These are phyloP conservation scores for Lasiodiplodia sp. DNA, from an alignment of 2,329 filamentous ascomycete species.

Conservation along the genomic window DNA sequence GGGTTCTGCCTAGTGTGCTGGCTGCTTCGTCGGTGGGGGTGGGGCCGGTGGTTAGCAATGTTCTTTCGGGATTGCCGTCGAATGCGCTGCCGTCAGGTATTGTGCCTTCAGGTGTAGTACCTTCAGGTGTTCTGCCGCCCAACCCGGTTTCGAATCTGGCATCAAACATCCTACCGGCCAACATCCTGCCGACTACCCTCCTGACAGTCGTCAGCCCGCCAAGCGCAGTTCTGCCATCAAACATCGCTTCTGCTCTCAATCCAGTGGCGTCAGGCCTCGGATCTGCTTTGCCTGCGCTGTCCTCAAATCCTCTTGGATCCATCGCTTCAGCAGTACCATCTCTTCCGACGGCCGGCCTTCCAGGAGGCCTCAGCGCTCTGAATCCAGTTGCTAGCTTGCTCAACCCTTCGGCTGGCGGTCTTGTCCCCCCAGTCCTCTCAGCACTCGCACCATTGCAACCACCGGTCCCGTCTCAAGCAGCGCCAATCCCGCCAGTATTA, in stretches of 20 bases:
- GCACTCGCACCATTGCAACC: not conserved
- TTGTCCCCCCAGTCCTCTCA: not conserved
- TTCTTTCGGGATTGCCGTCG: not conserved
- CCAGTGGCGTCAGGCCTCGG: not conserved
- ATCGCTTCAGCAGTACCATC: not conserved
- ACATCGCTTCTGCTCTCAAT: not conserved
- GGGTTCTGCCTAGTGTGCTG: not conserved
- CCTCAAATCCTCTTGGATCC: not conserved
- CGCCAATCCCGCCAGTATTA: not conserved
- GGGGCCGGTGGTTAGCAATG: not conserved
- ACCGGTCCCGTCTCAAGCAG: not conserved
- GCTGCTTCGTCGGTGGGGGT: not conserved
- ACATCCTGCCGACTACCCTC: not conserved
- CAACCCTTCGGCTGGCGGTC: not conserved
- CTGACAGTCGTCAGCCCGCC: not conserved
- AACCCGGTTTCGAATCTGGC: too few relatives aligned
- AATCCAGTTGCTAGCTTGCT: not conserved
- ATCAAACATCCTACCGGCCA: not conserved
- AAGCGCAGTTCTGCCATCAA: not conserved
- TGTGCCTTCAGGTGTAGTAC: too few relatives aligned
- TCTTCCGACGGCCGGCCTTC: not conserved
- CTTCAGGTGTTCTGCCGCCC: too few relatives aligned
- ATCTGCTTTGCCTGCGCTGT: not conserved
- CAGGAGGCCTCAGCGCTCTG: not conserved
- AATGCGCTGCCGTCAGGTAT: not conserved